Evolutionary conservation across 1,284 basidiomycete genomes (phyloP), one percentile per base, ranked within the genome.

Genomic region (Cutaneotrichosporon sp.): DNA sequence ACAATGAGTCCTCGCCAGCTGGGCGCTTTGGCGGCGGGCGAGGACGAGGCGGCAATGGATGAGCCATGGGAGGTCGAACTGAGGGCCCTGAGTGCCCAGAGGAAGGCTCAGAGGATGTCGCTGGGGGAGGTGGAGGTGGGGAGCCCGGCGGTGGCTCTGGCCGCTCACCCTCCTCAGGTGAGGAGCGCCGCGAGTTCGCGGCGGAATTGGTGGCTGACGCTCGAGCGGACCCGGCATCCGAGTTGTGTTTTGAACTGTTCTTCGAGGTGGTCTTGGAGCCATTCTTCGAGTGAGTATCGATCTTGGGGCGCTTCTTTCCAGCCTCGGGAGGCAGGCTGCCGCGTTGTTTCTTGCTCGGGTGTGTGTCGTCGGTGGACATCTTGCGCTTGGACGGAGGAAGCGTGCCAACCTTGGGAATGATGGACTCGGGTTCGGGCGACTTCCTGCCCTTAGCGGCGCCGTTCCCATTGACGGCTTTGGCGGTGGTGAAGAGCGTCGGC

Each of bases 1-100:
- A 75, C 20, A 73, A 44, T 1, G 67, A 61, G 32, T 70, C 67
- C 46, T 67, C 64, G 5, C 65, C 55, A 0, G 63, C 35, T 10
- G 59, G 50, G 1, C 61, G 44, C 3, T 52, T 51, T 8, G 56
- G 57, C 14, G 63, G 60, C 11, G 57, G 60, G 3, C 32, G 49
- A 16, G 26, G 52, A 10, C 35, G 25, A 7, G 51, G 54, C n/a
- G 47, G 34, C 1, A 16, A 41, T 5, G 46, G 51, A 11, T 42
- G 52, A 2, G 32, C 31, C 5, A 19, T 34, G 16, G 46, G 46
- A n/a, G 19, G n/a, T n/a, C 31, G 12, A 10, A 27, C 3, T 26
- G 17, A 10, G 16, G 25, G n/a, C 8, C 35, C 22, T n/a, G 32
- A 24, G 5, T 16, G 19, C 6, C 24, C 42, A n/a, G 34, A 20